Base-by-base conservation (phyloP, 257 asterid genomes). In the Penstemon davidsonii region DNA sequence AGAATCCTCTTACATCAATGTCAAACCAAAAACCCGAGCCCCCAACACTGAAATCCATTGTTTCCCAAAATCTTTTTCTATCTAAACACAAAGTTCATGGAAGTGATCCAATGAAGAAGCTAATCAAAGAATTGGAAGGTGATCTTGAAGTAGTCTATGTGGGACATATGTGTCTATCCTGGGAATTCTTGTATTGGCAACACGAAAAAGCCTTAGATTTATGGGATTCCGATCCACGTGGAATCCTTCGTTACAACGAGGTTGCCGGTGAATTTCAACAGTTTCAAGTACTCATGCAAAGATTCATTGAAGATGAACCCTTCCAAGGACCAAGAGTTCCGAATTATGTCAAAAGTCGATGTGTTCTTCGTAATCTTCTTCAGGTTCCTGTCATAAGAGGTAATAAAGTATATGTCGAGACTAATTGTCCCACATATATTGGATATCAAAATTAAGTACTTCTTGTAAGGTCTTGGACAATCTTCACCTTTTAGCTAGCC, bases 171-270 rank as follows among this genome's bases (percentile, higher is more conserved):
- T 91, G 99, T 73, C 96, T 91, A 55, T 94, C 99, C 0, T 94
- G 99, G 99, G 99, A 94, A 69, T 79, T 91, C 82, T 77, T 94
- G 71, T 88, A 83, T 15, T 91, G 97, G 97, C 90, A 87, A 71
- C 85, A 91, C 49, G 92, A 76, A 10, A 94, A 87, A 73, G 90
- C 91, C 74, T 73, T 87, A 37, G 92, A 80, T 49, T 64, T 94
- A 54, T 86, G 94, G 95, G 93, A 87, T 4, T 80, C 89, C 0
- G 99, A 88, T 43, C 90, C 84, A 0, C 84, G 79, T 45, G 87
- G 90, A 8, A 49, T 64, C 19, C 90, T 80, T 12, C 76, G 72
- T 13, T 94, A 94, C 61, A 91, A 94, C 40, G 93, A 85, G 76
- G 88, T 89, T 11, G 95, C 97, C 0, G 95, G 86, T 8, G 96